Conservation (phyloP, 2,329 filamentous ascomycete genomes). For the Clarireedia sp. region DNA sequence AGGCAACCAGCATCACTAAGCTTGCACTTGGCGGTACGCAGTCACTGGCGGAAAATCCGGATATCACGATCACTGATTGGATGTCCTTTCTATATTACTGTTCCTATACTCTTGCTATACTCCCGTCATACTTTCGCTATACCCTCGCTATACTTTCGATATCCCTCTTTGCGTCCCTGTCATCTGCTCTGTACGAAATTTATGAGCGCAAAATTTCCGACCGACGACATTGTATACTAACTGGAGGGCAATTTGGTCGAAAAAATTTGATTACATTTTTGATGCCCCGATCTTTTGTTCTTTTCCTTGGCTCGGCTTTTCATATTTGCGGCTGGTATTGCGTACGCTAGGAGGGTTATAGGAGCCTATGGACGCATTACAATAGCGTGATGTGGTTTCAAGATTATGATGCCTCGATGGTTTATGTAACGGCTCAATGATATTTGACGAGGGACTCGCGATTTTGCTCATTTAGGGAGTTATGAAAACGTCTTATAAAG, state of each 20-base stretch:
- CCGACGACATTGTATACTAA: neutral
- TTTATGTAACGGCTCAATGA: neutral
- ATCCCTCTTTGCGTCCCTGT: too few relatives aligned
- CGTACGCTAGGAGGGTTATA: neutral
- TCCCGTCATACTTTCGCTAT: neutral
- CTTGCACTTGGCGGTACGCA: neutral
- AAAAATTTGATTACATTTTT: neutral
- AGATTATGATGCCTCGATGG: conserved; percentile 3
- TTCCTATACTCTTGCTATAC: neutral
- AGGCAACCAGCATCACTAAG: neutral
- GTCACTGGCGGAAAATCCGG: neutral
- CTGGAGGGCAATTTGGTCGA: neutral
- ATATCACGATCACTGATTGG: neutral
- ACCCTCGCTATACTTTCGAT: neutral
- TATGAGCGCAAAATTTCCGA: too few relatives aligned
- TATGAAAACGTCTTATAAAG: neutral
- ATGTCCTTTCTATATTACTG: neutral
- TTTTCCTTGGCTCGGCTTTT: neutral
- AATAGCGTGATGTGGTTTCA: neutral
- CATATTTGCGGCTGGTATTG: neutral
- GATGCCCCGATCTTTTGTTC: neutral
- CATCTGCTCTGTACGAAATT: too few relatives aligned
- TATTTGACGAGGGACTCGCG: neutral
- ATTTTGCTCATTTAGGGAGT: neutral
- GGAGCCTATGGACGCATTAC: neutral